phyloP scores from a whole-genome alignment of 169 alveolate genomes.

The Plasmodium malariae region DNA sequence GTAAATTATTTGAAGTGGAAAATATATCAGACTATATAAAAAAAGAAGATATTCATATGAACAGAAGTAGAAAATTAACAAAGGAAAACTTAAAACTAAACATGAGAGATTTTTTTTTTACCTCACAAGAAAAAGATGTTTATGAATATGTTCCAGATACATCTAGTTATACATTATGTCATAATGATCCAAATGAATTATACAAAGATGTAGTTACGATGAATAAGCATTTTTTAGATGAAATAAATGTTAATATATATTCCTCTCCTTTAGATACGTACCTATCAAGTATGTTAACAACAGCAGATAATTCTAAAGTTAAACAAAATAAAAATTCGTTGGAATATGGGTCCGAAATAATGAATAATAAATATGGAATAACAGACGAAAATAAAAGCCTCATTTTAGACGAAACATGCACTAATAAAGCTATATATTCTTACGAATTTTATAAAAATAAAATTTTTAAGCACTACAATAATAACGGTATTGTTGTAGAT shows the following conservation, averaged over 20 bases:
- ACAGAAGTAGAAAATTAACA: conserved; percentile 14
- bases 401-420: conserved; percentile 6
- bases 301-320: conserved; percentile 4
- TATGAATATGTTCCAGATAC: conserved; percentile 73
- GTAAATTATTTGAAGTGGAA: not conserved
- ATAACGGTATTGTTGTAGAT: conserved; percentile 55
- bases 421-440: conserved; percentile 47
- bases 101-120: conserved; percentile 35
- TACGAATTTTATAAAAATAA: conserved; percentile 67
- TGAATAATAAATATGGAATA: conserved; percentile 8
- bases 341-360: not conserved
- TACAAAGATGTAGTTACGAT: conserved; percentile 68
- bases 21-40: not conserved
- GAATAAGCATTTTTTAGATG: conserved; percentile 62
- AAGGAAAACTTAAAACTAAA: conserved; percentile 58
- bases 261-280: conserved; percentile 73
- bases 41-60: conserved; percentile 1
- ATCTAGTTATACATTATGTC: conserved; percentile 44
- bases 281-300: conserved; percentile 36
- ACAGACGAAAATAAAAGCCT: conserved; percentile 49
- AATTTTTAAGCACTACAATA: conserved; percentile 41
- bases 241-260: conserved; percentile 64
- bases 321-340: not conserved
- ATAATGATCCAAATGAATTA: conserved; percentile 66
- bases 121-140: conserved; percentile 73